Evolutionary conservation across 345 rosid genomes (phyloP).

Genomic region (Arabidopsis suecica): DNA sequence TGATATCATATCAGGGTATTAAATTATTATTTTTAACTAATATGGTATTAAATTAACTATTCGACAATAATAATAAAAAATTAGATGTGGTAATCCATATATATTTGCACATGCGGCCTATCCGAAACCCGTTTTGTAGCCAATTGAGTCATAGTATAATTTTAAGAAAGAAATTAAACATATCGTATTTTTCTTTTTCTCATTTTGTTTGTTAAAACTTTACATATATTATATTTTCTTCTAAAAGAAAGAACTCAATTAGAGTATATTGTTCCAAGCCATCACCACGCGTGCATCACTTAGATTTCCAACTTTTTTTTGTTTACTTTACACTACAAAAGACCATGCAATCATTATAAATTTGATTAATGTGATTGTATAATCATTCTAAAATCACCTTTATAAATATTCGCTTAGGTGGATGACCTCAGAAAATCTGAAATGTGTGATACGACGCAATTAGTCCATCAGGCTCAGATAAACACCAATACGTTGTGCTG

Average conservation of each 20-base stretch:
- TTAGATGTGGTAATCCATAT: neutral
- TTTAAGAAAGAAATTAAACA: neutral
- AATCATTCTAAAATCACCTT: conserved; percentile 25
- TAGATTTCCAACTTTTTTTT: conserved; percentile 13
- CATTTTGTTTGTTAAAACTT: neutral
- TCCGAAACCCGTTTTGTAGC: neutral
- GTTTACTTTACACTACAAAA: conserved; percentile 9
- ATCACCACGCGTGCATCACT: conserved; percentile 34
- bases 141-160: neutral
- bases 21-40: no score
- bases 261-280: neutral
- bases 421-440: conserved; percentile 20
- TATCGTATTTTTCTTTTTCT: neutral
- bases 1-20: no score
- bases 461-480: neutral
- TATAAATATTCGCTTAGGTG: neutral
- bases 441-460: neutral
- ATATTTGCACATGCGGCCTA: neutral
- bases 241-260: neutral
- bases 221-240: neutral
- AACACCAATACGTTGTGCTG: neutral
- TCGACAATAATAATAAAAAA: no score
- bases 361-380: conserved; percentile 12
- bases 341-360: conserved; percentile 27
- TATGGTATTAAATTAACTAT: no score